Evolutionary conservation across 257 asterid genomes (phyloP).

Genomic region (Fraxinus anomala): DNA sequence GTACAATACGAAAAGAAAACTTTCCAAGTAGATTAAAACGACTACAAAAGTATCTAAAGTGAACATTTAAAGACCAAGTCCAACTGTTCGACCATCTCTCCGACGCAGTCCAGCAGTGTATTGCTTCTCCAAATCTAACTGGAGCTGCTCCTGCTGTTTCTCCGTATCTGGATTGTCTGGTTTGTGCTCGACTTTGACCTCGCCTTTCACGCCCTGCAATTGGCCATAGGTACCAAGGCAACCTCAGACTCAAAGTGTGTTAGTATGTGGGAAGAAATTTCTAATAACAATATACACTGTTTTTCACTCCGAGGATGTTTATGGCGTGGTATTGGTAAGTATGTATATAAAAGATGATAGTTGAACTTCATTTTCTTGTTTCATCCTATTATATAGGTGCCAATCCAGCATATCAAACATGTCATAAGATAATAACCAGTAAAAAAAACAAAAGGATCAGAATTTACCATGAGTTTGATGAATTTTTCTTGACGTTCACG

Average conservation of each 20-base stretch:
- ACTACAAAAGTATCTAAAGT: conserved; percentile 23
- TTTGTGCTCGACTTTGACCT: conserved; percentile 55
- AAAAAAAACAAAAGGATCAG: conserved; percentile 27
- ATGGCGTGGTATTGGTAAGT: neutral
- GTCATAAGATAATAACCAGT: conserved; percentile 10
- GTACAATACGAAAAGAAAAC: conserved; percentile 18
- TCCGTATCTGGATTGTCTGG: conserved; percentile 64
- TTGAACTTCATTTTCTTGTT: conserved; percentile 7
- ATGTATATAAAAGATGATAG: conserved; percentile 11
- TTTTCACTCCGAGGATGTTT: neutral
- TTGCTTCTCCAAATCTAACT: conserved; percentile 90
- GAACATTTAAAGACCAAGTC: conserved; percentile 72
- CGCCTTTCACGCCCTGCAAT: conserved; percentile 99
- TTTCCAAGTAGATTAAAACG: conserved; percentile 11
- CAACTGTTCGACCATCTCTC: conserved; percentile 98
- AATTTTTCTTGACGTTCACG: conserved; percentile 95
- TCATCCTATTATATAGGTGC: neutral
- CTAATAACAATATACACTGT: conserved; percentile 13
- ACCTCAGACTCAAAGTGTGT: conserved; percentile 99
- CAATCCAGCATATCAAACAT: neutral
- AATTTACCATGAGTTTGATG: conserved; percentile 97
- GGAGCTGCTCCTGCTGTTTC: conserved; percentile 88
- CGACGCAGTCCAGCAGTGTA: conserved; percentile 98
- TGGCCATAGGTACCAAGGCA: conserved; percentile 93
- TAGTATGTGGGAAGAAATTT: conserved; percentile 51